These are phyloP conservation scores for Colletotrichum lupini DNA, from an alignment of 2,329 filamentous ascomycete genomes.

Conservation along the genomic window DNA sequence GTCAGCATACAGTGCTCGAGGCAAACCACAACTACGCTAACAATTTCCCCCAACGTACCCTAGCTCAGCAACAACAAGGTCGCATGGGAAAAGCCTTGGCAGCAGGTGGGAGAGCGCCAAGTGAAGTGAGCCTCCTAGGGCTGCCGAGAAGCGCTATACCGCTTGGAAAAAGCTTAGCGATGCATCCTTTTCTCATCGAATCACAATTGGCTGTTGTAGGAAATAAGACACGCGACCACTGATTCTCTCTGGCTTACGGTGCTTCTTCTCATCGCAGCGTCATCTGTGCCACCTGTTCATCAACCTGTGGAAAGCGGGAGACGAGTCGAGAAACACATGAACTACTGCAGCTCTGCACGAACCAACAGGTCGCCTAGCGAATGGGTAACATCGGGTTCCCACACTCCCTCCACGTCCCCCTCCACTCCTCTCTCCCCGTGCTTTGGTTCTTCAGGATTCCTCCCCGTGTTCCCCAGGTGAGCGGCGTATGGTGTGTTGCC, in stretches of 20 bases:
- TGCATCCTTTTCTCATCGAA: background rate
- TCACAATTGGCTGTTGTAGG: background rate
- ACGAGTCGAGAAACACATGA: background rate
- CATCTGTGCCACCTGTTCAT: background rate
- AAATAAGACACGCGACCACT: background rate
- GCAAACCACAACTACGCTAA: background rate
- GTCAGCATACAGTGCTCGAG: background rate
- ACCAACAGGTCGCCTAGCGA: background rate
- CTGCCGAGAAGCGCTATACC: background rate
- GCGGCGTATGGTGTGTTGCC: background rate
- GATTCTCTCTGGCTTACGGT: background rate
- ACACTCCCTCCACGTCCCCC: background rate
- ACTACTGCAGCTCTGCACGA: background rate
- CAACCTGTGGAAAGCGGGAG: background rate
- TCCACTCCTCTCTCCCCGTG: background rate
- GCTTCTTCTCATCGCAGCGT: background rate
- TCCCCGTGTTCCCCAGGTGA: background rate
- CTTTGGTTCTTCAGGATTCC: too few species aligned
- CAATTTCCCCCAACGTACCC: background rate
- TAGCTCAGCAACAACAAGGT: background rate
- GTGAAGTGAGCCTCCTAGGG: background rate
- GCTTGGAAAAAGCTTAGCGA: constrained; percentile 12
- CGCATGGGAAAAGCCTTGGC: background rate
- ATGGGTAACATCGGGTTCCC: background rate
- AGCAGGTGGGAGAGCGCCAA: background rate